phyloP scores from a whole-genome alignment of 2,329 filamentous ascomycete species.

The Trichoderma asperellum region DNA sequence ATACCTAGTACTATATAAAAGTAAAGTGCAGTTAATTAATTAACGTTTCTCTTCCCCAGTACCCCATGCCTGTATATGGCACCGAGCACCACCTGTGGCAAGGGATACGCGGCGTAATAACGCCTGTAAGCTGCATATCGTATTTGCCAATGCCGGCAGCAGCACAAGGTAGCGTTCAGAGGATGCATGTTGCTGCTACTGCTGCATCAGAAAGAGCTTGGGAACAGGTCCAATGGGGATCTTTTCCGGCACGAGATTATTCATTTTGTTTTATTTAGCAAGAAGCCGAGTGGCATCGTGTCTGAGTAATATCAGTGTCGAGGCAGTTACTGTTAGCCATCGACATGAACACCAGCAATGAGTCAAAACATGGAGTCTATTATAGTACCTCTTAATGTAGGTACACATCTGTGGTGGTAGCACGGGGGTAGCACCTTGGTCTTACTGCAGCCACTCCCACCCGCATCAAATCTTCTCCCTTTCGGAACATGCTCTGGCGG shows the following conservation, averaged over 20 bases:
- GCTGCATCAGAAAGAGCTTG: not conserved
- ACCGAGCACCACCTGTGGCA: not conserved
- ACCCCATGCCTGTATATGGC: not conserved
- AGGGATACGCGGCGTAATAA: not conserved
- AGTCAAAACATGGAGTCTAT: too few species aligned
- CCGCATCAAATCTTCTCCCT: constrained; percentile 22
- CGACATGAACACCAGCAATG: not conserved
- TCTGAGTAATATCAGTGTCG: not conserved
- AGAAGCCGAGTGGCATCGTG: not conserved
- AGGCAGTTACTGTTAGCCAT: not conserved
- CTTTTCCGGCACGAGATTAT: not conserved
- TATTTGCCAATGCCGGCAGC: constrained; percentile 23
- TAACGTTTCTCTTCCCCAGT: not conserved
- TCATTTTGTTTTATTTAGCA: not conserved
- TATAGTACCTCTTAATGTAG: too few species aligned
- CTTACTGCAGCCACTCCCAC: constrained; percentile 12
- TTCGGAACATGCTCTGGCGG: constrained; percentile 41
- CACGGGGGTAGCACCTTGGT: not conserved
- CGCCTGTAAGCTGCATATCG: constrained; percentile 24
- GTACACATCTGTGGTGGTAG: not conserved
- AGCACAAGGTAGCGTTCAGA: not conserved
- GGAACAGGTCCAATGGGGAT: not conserved
- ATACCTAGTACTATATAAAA: not conserved
- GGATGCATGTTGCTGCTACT: not conserved
- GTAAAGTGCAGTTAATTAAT: not conserved